phyloP scores from a whole-genome alignment of 2,329 filamentous ascomycete species.

The Aspergillus flavus region DNA sequence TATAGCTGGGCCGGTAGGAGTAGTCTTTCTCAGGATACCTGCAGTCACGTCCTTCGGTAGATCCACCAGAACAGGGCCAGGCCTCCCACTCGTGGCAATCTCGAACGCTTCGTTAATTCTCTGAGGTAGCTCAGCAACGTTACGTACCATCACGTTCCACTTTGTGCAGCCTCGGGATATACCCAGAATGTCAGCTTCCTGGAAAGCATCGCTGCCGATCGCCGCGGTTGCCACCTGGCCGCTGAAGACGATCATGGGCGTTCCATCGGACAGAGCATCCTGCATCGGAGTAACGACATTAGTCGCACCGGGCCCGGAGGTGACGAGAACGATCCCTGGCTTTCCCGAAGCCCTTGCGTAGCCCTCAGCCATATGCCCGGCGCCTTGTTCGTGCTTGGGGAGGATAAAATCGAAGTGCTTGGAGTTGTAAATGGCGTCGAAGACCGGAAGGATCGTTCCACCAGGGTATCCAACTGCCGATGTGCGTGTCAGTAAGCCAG shows the following conservation, averaged over 20 bases:
- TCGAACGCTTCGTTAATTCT: slow-evolving; percentile 95
- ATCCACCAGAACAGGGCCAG: slow-evolving; percentile 89
- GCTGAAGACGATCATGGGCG: slow-evolving; percentile 87
- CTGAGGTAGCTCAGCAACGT: slow-evolving; percentile 80
- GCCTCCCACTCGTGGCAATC: slow-evolving; percentile 87
- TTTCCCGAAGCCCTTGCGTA: slow-evolving; percentile 89
- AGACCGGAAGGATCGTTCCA: slow-evolving; percentile 90
- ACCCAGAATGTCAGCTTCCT: slow-evolving; percentile 87
- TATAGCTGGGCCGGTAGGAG: not conserved
- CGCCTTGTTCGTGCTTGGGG: slow-evolving; percentile 90
- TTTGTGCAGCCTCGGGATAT: slow-evolving; percentile 92
- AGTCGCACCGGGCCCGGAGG: slow-evolving; percentile 89
- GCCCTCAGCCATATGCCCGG: slow-evolving; percentile 95
- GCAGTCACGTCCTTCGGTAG: slow-evolving; percentile 78
- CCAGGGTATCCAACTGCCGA: slow-evolving; percentile 77
- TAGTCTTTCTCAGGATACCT: not conserved
- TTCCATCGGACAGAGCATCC: slow-evolving; percentile 88
- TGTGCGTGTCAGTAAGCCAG: slow-evolving; percentile 62
- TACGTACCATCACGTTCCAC: slow-evolving; percentile 97
- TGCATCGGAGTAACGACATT: slow-evolving; percentile 94
- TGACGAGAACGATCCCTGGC: slow-evolving; percentile 90
- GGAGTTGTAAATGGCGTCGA: slow-evolving; percentile 96
- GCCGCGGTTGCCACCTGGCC: slow-evolving; percentile 87
- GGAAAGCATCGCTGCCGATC: slow-evolving; percentile 91
- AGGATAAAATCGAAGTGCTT: slow-evolving; percentile 91